Evolutionary conservation across 192 early-diverging fungal species (phyloP), one percentile per base, ranked within the genome.

Genomic region (Phycomyces nitens): DNA sequence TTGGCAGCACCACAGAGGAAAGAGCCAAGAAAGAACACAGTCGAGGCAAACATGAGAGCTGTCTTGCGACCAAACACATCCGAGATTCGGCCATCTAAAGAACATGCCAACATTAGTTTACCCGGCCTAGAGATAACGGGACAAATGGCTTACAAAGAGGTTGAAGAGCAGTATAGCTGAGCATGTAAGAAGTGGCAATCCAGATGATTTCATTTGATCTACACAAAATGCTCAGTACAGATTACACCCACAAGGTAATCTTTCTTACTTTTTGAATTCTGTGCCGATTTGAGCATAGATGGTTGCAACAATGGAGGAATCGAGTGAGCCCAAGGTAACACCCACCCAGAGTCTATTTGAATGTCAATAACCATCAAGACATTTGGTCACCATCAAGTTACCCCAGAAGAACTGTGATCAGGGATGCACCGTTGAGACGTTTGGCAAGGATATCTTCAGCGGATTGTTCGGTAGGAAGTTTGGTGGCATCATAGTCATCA

Each of bases 41-140:
- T 50, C 54, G 86, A 79, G 11, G 85, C 83, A 43, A 78, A 72
- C 6, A 88, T 58, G 34, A 88, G 69, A 24, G 86, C 69, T 6
- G 66, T 68, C 50, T 82, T 82, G 55, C 88, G 85, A 20, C 89
- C 95, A 76, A 94, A 92, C 39, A 94, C 90, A 56, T 96, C 93
- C 52, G 91, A 84, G 49, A 82, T 68, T 53, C 78, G 68, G 24
- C 80, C 80, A 60, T 82, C 76, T 70, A 60, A 60, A 55, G 39
- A 40, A 40, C 3, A 11, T 6, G 1, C 20, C 20, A 54, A 22
- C 5, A 5, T 22, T 15, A 54, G 20, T 29, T 54, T 54, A n/a
- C 14, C 11, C 23, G 23, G 11, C 3, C 22, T 11, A 23, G 15
- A 7, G n/a, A n/a, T n/a, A n/a, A n/a, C n/a, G n/a, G n/a, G 6